Evolutionary conservation across 352 stramenopile species (phyloP).

Genomic region (Pythium angustatum): DNA sequence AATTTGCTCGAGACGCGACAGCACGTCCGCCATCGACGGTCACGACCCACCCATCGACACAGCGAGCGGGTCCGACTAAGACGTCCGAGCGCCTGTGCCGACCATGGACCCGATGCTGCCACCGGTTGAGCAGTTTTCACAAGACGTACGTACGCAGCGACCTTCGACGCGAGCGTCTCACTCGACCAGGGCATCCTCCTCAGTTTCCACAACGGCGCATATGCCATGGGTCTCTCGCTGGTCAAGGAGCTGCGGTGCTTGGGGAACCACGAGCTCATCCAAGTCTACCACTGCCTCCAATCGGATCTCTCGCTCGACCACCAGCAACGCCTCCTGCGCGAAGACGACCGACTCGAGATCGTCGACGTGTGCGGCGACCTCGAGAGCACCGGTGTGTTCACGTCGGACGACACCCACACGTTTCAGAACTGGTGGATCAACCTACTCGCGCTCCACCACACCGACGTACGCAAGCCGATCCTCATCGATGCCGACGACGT

Average conservation of each 20-base stretch:
- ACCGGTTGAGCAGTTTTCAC: neutral
- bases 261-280: conserved; percentile 41
- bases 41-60: too few species aligned
- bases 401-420: conserved; percentile 10
- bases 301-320: conserved; percentile 42
- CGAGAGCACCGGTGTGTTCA: conserved; percentile 20
- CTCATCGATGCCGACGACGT: conserved; percentile 61
- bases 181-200: conserved; percentile 41
- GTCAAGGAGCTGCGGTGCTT: conserved; percentile 55
- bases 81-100: neutral
- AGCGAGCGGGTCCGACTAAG: too few species aligned
- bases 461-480: conserved; percentile 45
- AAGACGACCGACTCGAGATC: conserved; percentile 55
- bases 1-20: too few species aligned
- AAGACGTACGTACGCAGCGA: neutral
- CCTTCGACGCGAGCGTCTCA: conserved; percentile 33
- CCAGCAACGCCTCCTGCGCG: conserved; percentile 37
- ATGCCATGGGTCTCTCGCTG: conserved; percentile 57
- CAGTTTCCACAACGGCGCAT: conserved; percentile 43
- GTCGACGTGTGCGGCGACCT: conserved; percentile 63
- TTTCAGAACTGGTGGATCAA: conserved; percentile 73
- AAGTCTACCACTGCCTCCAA: conserved; percentile 45
- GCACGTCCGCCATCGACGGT: too few species aligned
- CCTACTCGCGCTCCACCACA: conserved; percentile 56
- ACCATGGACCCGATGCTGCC: conserved; percentile 9